Conservation (phyloP, 2,329 filamentous ascomycete species). For the Allantophomopsis lycopodina region DNA sequence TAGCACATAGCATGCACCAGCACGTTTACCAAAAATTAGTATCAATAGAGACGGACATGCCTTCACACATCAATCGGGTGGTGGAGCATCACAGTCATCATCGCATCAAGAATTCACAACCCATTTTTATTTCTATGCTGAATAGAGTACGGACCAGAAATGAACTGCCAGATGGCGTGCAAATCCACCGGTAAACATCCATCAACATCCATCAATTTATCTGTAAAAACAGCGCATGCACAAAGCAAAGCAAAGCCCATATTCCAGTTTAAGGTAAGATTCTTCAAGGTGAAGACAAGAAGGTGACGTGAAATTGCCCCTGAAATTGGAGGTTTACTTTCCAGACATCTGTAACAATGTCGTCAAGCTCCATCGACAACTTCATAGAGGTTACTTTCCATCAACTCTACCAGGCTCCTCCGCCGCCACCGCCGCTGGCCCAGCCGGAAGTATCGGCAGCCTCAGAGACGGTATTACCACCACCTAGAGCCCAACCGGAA, state of each 20-base stretch:
- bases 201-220: too few relatives aligned
- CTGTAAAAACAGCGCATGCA: neutral
- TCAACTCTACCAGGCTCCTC: neutral
- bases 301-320: too few relatives aligned
- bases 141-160: neutral
- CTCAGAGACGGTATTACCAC: conserved; percentile 1
- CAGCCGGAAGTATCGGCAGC: neutral
- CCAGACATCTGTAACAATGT: too few relatives aligned
- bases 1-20: too few relatives aligned
- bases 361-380: neutral
- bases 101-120: too few relatives aligned
- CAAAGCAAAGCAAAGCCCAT: neutral
- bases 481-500: neutral
- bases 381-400: neutral
- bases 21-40: too few relatives aligned
- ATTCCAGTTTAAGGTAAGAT: neutral
- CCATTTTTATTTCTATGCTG: too few relatives aligned
- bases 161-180: neutral
- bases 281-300: neutral
- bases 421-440: neutral
- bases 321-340: too few relatives aligned
- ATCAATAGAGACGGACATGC: too few relatives aligned
- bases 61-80: too few relatives aligned
- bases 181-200: too few relatives aligned
- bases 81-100: too few relatives aligned